Conservation (phyloP, 495 filamentous ascomycete genomes). For the Neurospora pannonica region DNA sequence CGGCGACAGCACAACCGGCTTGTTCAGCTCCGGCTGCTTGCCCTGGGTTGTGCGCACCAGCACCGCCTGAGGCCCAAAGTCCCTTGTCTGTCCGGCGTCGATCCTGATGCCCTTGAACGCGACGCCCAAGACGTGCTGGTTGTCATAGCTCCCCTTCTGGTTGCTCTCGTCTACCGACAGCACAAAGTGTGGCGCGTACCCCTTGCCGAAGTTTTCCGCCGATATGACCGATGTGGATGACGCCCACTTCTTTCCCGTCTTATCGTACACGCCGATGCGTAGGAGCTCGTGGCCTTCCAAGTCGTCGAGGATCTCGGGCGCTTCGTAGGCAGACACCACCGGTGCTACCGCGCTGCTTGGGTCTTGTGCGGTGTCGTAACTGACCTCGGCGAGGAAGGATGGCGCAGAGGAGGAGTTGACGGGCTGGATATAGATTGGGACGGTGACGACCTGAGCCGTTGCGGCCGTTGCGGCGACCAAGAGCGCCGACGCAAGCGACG, state of each 20-base stretch:
- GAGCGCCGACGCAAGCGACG: slow-evolving; percentile 15
- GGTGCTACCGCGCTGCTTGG: slow-evolving; percentile 8
- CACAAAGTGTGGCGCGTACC: slow-evolving; percentile 40
- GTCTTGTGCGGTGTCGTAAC: slow-evolving; percentile 27
- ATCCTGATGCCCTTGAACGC: slow-evolving; percentile 33
- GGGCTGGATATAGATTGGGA: slow-evolving; percentile 38
- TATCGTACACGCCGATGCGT: slow-evolving; percentile 41
- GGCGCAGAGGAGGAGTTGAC: slow-evolving; percentile 21
- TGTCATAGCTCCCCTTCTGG: slow-evolving; percentile 13
- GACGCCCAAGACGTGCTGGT: slow-evolving; percentile 28
- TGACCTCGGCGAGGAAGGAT: slow-evolving; percentile 37
- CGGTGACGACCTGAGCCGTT: slow-evolving; percentile 15
- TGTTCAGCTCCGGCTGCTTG: slow-evolving; percentile 51
- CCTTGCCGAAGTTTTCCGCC: slow-evolving; percentile 42
- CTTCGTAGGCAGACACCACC: slow-evolving; percentile 35
- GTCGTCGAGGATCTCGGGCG: slow-evolving; percentile 34
- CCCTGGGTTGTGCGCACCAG: slow-evolving; percentile 38
- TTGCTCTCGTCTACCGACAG: slow-evolving; percentile 27
- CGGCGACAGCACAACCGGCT: slow-evolving; percentile 50
- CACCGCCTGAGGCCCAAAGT: slow-evolving; percentile 47
- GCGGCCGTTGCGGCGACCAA: slow-evolving; percentile 20
- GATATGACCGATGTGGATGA: slow-evolving; percentile 40
- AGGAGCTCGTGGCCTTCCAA: slow-evolving; percentile 24
- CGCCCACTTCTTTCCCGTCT: slow-evolving; percentile 27
- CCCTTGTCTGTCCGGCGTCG: slow-evolving; percentile 45